Evolutionary conservation across 768 basidiomycete species (phyloP).

Genomic region (Pluteus cervinus): DNA sequence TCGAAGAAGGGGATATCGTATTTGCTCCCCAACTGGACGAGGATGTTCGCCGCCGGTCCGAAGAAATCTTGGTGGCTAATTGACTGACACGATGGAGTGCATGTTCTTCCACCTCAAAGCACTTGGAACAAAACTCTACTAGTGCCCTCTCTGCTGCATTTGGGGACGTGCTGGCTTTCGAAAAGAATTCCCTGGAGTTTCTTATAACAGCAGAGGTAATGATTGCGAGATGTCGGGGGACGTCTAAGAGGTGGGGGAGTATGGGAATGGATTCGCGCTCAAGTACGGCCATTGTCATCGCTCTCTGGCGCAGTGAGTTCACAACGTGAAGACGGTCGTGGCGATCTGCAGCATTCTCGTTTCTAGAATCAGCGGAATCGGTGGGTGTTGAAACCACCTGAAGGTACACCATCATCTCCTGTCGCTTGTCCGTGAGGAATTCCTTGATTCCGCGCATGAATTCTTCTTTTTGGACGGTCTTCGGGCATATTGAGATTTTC

Average conservation of each 20-base stretch:
- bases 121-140: constrained; percentile 51
- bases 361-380: constrained; percentile 18
- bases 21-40: constrained; percentile 6
- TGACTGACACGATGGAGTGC: constrained; percentile 63
- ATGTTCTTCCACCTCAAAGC: constrained; percentile 66
- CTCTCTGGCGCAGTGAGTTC: constrained; percentile 53
- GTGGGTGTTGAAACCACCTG: constrained; percentile 49
- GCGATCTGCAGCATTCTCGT: constrained; percentile 29
- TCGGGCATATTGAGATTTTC: too few relatives aligned
- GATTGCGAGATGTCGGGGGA: constrained; percentile 72
- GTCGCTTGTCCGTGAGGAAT: constrained; percentile 58
- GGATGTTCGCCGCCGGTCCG: constrained; percentile 10
- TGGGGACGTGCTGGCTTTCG: constrained; percentile 13
- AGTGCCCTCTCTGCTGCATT: constrained; percentile 33
- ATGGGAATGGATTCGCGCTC: constrained; percentile 67
- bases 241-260: constrained; percentile 70
- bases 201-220: constrained; percentile 75
- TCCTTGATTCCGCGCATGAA: constrained; percentile 74
- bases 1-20: constrained; percentile 11
- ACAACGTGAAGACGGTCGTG: constrained; percentile 50
- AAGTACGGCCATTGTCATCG: constrained; percentile 47
- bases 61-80: constrained; percentile 36
- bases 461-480: constrained; percentile 72
- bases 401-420: constrained; percentile 79
- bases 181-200: constrained; percentile 39